Percentiles rank a stretch among this genome's conserved stretches.
phyloP scores from a whole-genome alignment of 192 early-diverging fungal genomes.

The Umbelopsis isabellina region DNA sequence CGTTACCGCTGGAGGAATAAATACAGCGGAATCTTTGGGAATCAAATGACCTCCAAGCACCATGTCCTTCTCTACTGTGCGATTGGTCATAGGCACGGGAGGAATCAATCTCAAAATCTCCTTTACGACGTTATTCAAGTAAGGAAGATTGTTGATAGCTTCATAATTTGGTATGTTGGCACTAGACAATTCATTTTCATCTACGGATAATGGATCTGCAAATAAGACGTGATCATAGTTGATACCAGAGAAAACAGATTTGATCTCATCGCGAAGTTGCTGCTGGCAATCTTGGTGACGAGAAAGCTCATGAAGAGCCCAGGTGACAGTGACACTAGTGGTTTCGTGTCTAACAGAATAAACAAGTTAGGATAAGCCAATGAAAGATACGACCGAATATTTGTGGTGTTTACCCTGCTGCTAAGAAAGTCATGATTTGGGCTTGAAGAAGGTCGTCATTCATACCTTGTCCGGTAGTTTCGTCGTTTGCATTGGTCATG shows the following conservation, averaged over 20 bases:
- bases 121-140: slow-evolving; percentile 55
- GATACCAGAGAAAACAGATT: slow-evolving; percentile 35
- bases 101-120: slow-evolving; percentile 56
- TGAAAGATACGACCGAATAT: background rate
- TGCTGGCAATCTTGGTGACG: slow-evolving; percentile 46
- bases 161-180: slow-evolving; percentile 47
- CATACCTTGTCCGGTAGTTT: slow-evolving; percentile 43
- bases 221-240: slow-evolving; percentile 26
- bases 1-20: slow-evolving; percentile 41
- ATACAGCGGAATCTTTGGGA: slow-evolving; percentile 50
- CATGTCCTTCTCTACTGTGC: slow-evolving; percentile 43
- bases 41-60: slow-evolving; percentile 45
- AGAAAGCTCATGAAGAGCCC: slow-evolving; percentile 56
- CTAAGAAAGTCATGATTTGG: slow-evolving; percentile 61
- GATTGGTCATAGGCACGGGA: slow-evolving; percentile 52
- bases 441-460: slow-evolving; percentile 49
- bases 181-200: slow-evolving; percentile 13
- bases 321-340: slow-evolving; percentile 48
- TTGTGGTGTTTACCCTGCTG: slow-evolving; percentile 47
- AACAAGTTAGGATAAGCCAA: background rate
- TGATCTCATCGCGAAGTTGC: slow-evolving; percentile 50
- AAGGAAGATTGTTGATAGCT: slow-evolving; percentile 48
- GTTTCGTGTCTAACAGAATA: slow-evolving; percentile 52
- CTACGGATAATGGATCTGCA: background rate
- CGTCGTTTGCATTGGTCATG: slow-evolving; percentile 48